Conservation (phyloP, 1,284 basidiomycete genomes). For the Ganoderma resinaceum region DNA sequence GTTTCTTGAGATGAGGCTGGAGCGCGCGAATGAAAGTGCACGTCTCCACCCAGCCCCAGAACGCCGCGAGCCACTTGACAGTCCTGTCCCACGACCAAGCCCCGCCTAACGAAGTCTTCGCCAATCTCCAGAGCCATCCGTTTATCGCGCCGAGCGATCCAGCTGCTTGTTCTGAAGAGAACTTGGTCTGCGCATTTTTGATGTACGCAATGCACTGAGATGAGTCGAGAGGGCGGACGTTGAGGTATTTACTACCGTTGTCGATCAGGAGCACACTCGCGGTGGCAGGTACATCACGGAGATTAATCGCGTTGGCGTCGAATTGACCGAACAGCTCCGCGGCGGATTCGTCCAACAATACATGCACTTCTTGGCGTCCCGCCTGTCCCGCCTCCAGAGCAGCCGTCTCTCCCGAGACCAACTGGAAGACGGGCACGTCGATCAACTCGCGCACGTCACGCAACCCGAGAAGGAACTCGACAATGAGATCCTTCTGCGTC, state of each 20-base stretch:
- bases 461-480: conserved; percentile 17
- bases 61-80: conserved; percentile 9
- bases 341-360: conserved; percentile 11
- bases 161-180: background rate
- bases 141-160: no score
- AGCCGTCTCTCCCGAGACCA: conserved; percentile 6
- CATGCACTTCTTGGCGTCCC: background rate
- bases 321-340: conserved; percentile 14
- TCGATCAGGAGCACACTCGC: conserved; percentile 5
- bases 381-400: background rate
- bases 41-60: conserved; percentile 12
- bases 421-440: conserved; percentile 17
- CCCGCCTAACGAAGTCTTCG: background rate
- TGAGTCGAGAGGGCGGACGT: conserved; percentile 9
- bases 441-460: conserved; percentile 1
- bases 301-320: conserved; percentile 14
- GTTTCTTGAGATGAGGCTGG: background rate
- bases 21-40: background rate
- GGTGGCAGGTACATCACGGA: conserved; percentile 7
- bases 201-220: conserved; percentile 6
- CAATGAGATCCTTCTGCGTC: conserved; percentile 7
- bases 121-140: background rate
- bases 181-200: background rate
- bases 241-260: conserved; percentile 4
- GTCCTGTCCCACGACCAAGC: conserved; percentile 12